Evolutionary conservation across 805 yeast genomes (phyloP).

Genomic region (Candida vartiovaarae): DNA sequence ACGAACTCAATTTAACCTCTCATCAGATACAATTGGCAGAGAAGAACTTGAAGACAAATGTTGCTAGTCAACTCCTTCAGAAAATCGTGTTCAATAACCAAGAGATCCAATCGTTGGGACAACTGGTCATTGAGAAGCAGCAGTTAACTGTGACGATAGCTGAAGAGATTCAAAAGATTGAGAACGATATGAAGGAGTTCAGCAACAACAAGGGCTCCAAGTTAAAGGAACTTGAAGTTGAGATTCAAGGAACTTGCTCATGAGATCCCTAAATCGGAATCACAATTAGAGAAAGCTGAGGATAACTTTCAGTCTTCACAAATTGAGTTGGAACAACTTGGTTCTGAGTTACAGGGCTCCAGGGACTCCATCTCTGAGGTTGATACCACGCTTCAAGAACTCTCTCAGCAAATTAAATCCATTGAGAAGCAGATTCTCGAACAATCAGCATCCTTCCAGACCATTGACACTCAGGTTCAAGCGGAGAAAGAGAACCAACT

Average conservation of each 20-base stretch:
- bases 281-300: constrained; percentile 37
- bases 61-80: constrained; percentile 47
- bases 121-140: constrained; percentile 31
- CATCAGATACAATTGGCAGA: constrained; percentile 54
- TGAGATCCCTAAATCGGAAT: constrained; percentile 31
- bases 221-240: constrained; percentile 53
- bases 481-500: constrained; percentile 45
- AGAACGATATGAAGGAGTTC: constrained; percentile 78
- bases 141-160: constrained; percentile 26
- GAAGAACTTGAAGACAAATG: constrained; percentile 47
- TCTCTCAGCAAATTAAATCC: constrained; percentile 22
- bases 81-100: constrained; percentile 38
- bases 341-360: constrained; percentile 44
- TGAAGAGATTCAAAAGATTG: constrained; percentile 45
- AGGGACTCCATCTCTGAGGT: constrained; percentile 35
- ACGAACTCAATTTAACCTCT: constrained; percentile 45
- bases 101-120: constrained; percentile 39
- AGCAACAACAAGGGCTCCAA: constrained; percentile 73
- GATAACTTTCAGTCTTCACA: constrained; percentile 55
- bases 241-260: constrained; percentile 36
- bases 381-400: constrained; percentile 28
- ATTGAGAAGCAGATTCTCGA: constrained; percentile 24
- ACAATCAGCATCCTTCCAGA: constrained; percentile 22
- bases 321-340: constrained; percentile 63
- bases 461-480: constrained; percentile 20